phyloP scores from a whole-genome alignment of 331 rosid genomes.

The Saraca asoca region DNA sequence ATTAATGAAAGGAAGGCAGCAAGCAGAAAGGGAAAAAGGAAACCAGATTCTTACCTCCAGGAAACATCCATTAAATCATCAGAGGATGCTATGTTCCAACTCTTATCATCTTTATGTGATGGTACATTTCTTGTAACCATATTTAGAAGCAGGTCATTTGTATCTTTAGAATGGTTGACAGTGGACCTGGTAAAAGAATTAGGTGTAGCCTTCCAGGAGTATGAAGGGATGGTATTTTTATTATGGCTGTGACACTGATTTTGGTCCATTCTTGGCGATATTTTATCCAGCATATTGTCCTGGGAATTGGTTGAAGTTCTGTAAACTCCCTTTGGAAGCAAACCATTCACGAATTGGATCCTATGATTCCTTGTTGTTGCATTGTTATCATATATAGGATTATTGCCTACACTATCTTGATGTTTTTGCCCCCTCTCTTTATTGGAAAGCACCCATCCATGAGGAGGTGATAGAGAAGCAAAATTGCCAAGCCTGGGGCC shows the following conservation, averaged over 20 bases:
- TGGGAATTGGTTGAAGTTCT: constrained; percentile 44
- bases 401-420: constrained; percentile 43
- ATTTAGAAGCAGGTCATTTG: too few relatives aligned
- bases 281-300: constrained; percentile 40
- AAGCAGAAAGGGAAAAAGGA: constrained; percentile 1
- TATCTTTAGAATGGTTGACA: constrained; percentile 16
- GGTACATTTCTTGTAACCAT: too few relatives aligned
- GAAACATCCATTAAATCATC: constrained; percentile 67
- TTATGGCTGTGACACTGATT: constrained; percentile 40
- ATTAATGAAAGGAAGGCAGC: neutral
- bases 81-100: constrained; percentile 46
- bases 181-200: constrained; percentile 47
- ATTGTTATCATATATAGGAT: constrained; percentile 48
- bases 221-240: constrained; percentile 47
- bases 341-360: constrained; percentile 41
- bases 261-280: constrained; percentile 52
- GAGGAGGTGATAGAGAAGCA: constrained; percentile 46
- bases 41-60: constrained; percentile 53
- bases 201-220: constrained; percentile 41
- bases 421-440: constrained; percentile 43
- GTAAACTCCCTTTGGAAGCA: constrained; percentile 46
- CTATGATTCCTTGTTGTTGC: constrained; percentile 42
- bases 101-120: constrained; percentile 47
- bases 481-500: constrained; percentile 39
- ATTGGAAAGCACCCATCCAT: constrained; percentile 38